Base-by-base conservation (phyloP, 306 rosid species). In the Quercus cerris region DNA sequence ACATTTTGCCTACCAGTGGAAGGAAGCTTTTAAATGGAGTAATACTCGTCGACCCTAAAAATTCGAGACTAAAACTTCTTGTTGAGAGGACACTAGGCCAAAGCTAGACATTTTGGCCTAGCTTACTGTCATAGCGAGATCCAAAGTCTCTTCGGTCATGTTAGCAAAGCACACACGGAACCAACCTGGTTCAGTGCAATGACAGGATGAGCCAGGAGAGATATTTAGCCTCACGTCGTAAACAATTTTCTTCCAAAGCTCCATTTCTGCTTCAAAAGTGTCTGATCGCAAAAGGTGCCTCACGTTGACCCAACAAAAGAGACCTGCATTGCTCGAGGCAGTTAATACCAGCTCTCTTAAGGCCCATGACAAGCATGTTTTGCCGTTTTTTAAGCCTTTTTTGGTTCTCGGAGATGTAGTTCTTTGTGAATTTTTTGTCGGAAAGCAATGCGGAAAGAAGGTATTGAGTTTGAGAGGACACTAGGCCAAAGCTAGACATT, bases 241-340 rank as follows among this genome's bases (percentile, higher is more conserved):
- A 17, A 93, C 85, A 61, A 93, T 84, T 80, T 88, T 91, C 87
- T 89, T 89, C 98, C 98, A 93, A 4, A 93, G 78, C 71, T 89
- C 94, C 90, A 91, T 93, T 81, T 93, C 98, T 3, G 89, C 90
- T 68, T 93, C 94, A 49, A 93, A 93, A 0, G 91, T 91, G 66
- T 88, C 84, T 22, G 93, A 86, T 25, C 62, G 41, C 33, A 93
- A 81, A 54, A 93, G 87, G 62, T 83, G 83, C 33, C 94, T 89
- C 98, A 93, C 90, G 81, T 93, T 90, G 4, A 93, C 98, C 98
- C 98, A 93, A 27, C 93, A 91, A 71, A 90, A 93, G 58, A 93
- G 70, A 9, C 93, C 97, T 1, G 97, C 98, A 81, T 93, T 93
- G 61, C 94, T 89, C 68, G 0, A 93, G 89, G 73, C 90, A 91